phyloP scores from a whole-genome alignment of 2,329 filamentous ascomycete genomes.

The Blumeria hordei region DNA sequence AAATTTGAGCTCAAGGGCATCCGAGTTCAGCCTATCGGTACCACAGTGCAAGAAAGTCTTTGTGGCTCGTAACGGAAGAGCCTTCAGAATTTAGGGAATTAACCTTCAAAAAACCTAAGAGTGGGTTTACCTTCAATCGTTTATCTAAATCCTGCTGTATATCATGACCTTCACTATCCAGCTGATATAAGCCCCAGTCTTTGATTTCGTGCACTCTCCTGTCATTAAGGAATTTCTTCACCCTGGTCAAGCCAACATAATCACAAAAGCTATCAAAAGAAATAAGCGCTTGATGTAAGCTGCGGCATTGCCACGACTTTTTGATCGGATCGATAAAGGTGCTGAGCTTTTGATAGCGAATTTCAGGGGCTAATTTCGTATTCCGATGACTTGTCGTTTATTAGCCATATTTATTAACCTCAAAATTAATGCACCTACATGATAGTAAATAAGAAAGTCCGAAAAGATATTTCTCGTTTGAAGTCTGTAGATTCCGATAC shows the following conservation, averaged over 20 bases:
- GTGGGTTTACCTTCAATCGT: constrained; percentile 34
- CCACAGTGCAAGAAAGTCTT: constrained; percentile 85
- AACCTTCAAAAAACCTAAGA: neutral
- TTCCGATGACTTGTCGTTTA: constrained; percentile 45
- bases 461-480: constrained; percentile 64
- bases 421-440: constrained; percentile 27
- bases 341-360: constrained; percentile 46
- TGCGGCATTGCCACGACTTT: constrained; percentile 50
- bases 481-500: constrained; percentile 51
- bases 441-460: constrained; percentile 81
- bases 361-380: constrained; percentile 42
- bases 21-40: constrained; percentile 65
- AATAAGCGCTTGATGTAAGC: constrained; percentile 42
- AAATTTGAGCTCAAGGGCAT: constrained; percentile 46
- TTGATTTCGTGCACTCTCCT: constrained; percentile 49
- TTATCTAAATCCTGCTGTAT: constrained; percentile 60
- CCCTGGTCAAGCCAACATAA: constrained; percentile 53
- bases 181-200: constrained; percentile 58
- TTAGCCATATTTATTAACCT: constrained; percentile 2
- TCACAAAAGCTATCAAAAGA: constrained; percentile 60
- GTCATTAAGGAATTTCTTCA: constrained; percentile 54
- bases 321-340: constrained; percentile 67
- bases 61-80: constrained; percentile 62
- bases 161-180: constrained; percentile 57
- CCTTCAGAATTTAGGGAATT: constrained; percentile 9